Conservation (phyloP, 768 basidiomycete genomes). For the Tulasnella sp. region DNA sequence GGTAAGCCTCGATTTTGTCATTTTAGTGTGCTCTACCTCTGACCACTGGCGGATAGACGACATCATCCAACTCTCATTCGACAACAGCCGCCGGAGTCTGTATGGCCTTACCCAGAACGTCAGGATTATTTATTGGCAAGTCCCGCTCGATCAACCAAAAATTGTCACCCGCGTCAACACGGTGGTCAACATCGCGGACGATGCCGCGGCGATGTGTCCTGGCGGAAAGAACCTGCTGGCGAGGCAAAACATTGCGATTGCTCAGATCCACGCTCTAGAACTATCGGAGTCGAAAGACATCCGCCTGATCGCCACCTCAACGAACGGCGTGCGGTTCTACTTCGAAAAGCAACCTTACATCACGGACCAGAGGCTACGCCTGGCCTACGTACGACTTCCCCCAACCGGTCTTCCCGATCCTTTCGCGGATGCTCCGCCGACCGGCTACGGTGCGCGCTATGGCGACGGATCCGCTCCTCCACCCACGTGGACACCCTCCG, state of each 20-base stretch:
- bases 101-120: constrained; percentile 74
- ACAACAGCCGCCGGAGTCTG: constrained; percentile 68
- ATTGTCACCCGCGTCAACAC: constrained; percentile 72
- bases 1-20: constrained; percentile 53
- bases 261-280: constrained; percentile 69
- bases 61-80: constrained; percentile 67
- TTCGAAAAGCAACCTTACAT: constrained; percentile 51
- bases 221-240: constrained; percentile 72
- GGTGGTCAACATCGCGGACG: constrained; percentile 71
- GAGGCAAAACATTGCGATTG: constrained; percentile 65
- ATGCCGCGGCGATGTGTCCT: constrained; percentile 79
- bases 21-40: background rate
- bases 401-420: constrained; percentile 37
- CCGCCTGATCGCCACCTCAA: constrained; percentile 80
- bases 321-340: constrained; percentile 82
- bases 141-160: constrained; percentile 53
- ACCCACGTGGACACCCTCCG: background rate
- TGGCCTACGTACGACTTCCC: constrained; percentile 68
- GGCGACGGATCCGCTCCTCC: constrained; percentile 48
- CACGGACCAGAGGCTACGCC: constrained; percentile 55
- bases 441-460: background rate
- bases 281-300: constrained; percentile 67
- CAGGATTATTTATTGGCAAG: constrained; percentile 67
- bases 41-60: constrained; percentile 57
- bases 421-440: constrained; percentile 32